Evolutionary conservation across 139 green algal species (phyloP).

Genomic region (Astrephomene gubernaculifera): DNA sequence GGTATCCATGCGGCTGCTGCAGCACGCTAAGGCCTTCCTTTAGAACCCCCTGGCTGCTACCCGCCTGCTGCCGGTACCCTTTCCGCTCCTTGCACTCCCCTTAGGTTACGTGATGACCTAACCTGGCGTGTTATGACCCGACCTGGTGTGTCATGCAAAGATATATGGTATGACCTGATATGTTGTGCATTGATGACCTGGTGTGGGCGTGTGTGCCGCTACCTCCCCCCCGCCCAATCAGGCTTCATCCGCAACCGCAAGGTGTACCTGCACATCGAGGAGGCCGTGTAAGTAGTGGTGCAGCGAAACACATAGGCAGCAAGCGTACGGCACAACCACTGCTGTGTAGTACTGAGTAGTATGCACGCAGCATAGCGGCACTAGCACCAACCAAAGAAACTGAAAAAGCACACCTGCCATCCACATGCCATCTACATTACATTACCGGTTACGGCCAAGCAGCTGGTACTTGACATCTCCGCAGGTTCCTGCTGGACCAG

Average conservation of each 20-base stretch:
- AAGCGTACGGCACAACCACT: not conserved
- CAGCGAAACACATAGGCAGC: not conserved
- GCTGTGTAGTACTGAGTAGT: not conserved
- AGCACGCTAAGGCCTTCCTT: not conserved
- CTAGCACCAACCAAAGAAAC: not conserved
- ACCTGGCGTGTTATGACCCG: not conserved
- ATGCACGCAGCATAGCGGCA: not conserved
- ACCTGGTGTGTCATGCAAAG: too few relatives aligned
- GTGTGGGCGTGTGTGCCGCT: not conserved
- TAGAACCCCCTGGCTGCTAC: not conserved
- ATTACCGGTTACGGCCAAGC: not conserved
- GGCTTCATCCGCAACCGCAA: constrained; percentile 41
- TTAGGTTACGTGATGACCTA: not conserved
- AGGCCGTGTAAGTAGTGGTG: constrained; percentile 43
- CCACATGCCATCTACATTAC: not conserved
- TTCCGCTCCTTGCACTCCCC: not conserved
- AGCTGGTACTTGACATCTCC: not conserved
- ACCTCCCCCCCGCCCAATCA: constrained; percentile 5
- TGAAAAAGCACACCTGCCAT: not conserved
- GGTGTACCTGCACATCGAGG: constrained; percentile 54
- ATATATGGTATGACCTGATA: too few relatives aligned
- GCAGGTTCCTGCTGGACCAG: constrained; percentile 55
- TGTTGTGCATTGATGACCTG: not conserved
- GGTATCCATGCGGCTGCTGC: not conserved
- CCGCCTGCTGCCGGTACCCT: not conserved